phyloP scores from a whole-genome alignment of 768 basidiomycete species.

The Podaxis sp. region DNA sequence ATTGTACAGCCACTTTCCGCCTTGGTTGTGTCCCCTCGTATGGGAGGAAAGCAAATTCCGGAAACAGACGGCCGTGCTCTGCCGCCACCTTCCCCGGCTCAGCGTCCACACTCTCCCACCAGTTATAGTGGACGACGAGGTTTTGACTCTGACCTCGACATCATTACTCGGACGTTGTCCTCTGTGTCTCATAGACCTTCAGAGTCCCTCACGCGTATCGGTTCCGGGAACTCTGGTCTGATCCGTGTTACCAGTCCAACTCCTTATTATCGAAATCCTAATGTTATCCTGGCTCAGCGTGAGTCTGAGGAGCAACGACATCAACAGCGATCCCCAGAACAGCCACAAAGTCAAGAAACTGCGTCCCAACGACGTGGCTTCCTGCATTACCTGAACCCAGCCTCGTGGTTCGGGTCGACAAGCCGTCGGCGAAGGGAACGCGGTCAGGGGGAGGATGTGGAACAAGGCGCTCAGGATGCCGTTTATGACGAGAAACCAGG shows the following conservation, averaged over 20 bases:
- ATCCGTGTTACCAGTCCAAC: slow-evolving; percentile 6
- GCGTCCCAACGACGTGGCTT: not conserved
- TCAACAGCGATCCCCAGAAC: not conserved
- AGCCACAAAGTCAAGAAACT: not conserved
- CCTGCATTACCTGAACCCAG: not conserved
- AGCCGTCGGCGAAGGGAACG: not conserved
- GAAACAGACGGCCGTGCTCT: not conserved
- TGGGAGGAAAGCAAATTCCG: not conserved
- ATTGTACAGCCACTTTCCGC: slow-evolving; percentile 7
- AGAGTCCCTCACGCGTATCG: not conserved
- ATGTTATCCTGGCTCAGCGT: not conserved
- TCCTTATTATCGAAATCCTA: slow-evolving; percentile 10
- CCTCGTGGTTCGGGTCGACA: slow-evolving; percentile 6
- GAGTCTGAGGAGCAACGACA: not conserved
- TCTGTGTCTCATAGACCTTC: not conserved
- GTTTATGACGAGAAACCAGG: not conserved
- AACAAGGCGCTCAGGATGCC: not conserved
- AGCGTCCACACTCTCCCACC: not conserved
- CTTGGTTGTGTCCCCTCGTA: not conserved
- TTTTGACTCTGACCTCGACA: not conserved
- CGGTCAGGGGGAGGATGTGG: not conserved
- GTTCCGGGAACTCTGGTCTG: slow-evolving; percentile 1
- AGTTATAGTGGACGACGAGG: not conserved
- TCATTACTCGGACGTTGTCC: slow-evolving; percentile 4
- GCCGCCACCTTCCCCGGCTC: not conserved